Evolutionary conservation across 2,329 filamentous ascomycete genomes (phyloP).

Genomic region (Lachnellula hyalina): DNA sequence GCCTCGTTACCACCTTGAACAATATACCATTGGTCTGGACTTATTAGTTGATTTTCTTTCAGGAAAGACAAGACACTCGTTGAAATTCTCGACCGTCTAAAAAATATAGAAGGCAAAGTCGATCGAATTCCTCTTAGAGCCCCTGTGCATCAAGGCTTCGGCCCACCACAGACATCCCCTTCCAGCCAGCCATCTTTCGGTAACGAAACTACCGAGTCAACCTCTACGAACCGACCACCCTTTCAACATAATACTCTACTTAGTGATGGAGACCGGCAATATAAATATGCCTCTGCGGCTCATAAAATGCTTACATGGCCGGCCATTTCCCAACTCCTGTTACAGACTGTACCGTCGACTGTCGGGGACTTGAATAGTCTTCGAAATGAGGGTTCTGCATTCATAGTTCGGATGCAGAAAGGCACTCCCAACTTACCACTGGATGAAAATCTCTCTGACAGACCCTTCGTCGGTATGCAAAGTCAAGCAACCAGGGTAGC

Average conservation of each 20-base stretch:
- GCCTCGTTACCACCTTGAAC: neutral
- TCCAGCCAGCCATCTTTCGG: constrained; percentile 22
- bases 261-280: constrained; percentile 14
- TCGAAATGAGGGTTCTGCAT: constrained; percentile 35
- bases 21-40: neutral
- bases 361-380: constrained; percentile 32
- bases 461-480: constrained; percentile 30
- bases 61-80: constrained; percentile 60
- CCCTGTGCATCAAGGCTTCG: constrained; percentile 9
- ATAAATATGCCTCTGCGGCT: constrained; percentile 34
- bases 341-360: constrained; percentile 32
- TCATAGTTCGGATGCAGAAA: constrained; percentile 32
- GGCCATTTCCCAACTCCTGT: constrained; percentile 36
- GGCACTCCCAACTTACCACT: constrained; percentile 19
- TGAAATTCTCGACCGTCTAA: constrained; percentile 53
- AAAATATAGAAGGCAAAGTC: constrained; percentile 50
- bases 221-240: constrained; percentile 10
- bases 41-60: constrained; percentile 17
- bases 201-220: constrained; percentile 14
- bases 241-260: constrained; percentile 15
- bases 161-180: constrained; percentile 23
- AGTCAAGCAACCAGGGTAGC: constrained; percentile 24
- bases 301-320: constrained; percentile 50
- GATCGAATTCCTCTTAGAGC: constrained; percentile 35
- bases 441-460: constrained; percentile 21